These are phyloP conservation scores for Ascochyta lentis DNA, from an alignment of 2,329 filamentous ascomycete genomes.

Conservation along the genomic window DNA sequence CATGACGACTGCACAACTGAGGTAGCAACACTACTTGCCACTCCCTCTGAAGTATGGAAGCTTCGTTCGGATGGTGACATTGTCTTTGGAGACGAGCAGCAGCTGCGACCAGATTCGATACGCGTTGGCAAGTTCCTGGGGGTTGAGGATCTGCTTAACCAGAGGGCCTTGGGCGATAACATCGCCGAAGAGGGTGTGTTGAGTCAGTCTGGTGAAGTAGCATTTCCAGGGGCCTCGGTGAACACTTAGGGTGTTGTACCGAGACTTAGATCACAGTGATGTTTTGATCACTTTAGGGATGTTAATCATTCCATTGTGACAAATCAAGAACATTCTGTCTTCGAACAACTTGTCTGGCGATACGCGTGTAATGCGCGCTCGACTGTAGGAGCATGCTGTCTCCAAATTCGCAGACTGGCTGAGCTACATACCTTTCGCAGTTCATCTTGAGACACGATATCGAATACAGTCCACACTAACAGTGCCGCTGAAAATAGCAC, in stretches of 20 bases:
- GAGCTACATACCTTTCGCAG: no score
- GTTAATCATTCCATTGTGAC: no score
- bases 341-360: no score
- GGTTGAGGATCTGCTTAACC: neutral
- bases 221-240: no score
- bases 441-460: no score
- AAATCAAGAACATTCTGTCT: no score
- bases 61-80: constrained; percentile 19
- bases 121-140: neutral
- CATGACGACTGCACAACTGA: constrained; percentile 16
- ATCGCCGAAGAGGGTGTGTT: neutral
- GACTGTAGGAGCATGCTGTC: no score
- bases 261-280: neutral
- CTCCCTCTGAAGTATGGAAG: constrained; percentile 16
- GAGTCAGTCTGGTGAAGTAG: neutral
- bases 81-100: neutral
- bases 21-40: constrained; percentile 14
- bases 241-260: no score
- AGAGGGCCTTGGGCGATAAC: neutral
- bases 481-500: neutral
- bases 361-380: no score
- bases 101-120: neutral
- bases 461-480: no score
- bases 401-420: no score
- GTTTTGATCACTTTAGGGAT: no score